Conservation (phyloP, 306 rosid species). For the Inga oerstediana region DNA sequence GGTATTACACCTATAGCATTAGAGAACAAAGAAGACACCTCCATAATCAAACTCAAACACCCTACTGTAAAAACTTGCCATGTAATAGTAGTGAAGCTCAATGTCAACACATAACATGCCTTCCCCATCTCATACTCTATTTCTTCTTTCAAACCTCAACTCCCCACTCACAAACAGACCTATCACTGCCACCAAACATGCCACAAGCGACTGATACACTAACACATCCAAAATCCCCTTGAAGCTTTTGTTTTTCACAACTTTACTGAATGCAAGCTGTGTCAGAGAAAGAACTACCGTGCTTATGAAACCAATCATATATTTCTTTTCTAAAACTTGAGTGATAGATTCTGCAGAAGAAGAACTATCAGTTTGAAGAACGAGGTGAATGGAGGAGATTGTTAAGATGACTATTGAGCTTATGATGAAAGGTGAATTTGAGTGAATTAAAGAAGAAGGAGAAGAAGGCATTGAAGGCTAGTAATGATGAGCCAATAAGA, state of each 20-base stretch:
- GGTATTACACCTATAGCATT: constrained; percentile 16
- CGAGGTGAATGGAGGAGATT: too few relatives aligned
- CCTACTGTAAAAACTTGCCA: constrained; percentile 47
- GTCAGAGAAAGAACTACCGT: constrained; percentile 45
- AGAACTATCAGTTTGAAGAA: too few relatives aligned
- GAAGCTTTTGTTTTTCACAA: constrained; percentile 36
- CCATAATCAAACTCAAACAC: constrained; percentile 43
- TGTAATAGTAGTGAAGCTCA: constrained; percentile 39
- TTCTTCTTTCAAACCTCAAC: constrained; percentile 36
- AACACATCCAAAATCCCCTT: constrained; percentile 43
- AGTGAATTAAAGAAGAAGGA: too few relatives aligned
- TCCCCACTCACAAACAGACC: constrained; percentile 56
- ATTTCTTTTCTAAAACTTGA: too few relatives aligned
- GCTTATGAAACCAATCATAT: constrained; percentile 37
- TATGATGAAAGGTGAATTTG: too few relatives aligned
- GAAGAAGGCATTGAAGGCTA: too few relatives aligned
- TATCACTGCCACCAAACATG: constrained; percentile 35
- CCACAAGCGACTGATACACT: constrained; percentile 36
- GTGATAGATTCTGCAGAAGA: too few relatives aligned
- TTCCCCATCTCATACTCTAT: constrained; percentile 44
- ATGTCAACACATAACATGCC: constrained; percentile 33
- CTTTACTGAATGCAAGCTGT: constrained; percentile 39
- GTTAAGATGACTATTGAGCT: too few relatives aligned
- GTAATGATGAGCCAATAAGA: too few relatives aligned
- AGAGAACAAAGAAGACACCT: constrained; percentile 56